Conservation (phyloP, 768 basidiomycete genomes). For the Suillus lakei region DNA sequence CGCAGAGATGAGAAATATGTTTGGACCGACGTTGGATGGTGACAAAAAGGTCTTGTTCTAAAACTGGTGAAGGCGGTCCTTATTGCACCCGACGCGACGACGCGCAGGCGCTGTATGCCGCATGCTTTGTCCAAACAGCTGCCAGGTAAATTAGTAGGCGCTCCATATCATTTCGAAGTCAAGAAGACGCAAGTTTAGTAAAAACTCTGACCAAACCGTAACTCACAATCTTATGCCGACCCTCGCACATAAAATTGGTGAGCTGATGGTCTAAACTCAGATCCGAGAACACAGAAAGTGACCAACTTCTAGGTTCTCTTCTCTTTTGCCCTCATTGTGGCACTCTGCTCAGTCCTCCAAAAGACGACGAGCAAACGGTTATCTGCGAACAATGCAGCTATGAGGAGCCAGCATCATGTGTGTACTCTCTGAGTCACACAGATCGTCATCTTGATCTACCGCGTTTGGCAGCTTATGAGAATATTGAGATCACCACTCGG, state of each 20-base stretch:
- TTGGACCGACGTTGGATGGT: constrained; percentile 1
- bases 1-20: constrained; percentile 9
- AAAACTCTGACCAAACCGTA: neutral
- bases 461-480: constrained; percentile 77
- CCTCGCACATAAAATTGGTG: constrained; percentile 55
- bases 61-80: neutral
- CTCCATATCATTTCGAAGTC: neutral
- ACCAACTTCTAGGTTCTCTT: constrained; percentile 67
- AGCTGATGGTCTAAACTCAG: constrained; percentile 17
- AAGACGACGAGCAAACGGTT: constrained; percentile 73
- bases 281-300: neutral
- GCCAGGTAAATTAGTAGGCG: neutral
- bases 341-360: constrained; percentile 83
- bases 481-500: constrained; percentile 85
- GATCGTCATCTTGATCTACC: constrained; percentile 3
- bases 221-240: constrained; percentile 23
- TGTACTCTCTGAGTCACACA: constrained; percentile 37
- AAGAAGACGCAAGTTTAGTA: neutral
- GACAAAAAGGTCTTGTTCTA: constrained; percentile 27
- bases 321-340: constrained; percentile 95
- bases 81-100: constrained; percentile 10
- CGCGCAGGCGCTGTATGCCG: neutral
- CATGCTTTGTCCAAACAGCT: neutral
- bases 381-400: constrained; percentile 89
- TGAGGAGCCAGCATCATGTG: constrained; percentile 87